phyloP scores from a whole-genome alignment of 306 rosid genomes.

The Hippophae tibetana region DNA sequence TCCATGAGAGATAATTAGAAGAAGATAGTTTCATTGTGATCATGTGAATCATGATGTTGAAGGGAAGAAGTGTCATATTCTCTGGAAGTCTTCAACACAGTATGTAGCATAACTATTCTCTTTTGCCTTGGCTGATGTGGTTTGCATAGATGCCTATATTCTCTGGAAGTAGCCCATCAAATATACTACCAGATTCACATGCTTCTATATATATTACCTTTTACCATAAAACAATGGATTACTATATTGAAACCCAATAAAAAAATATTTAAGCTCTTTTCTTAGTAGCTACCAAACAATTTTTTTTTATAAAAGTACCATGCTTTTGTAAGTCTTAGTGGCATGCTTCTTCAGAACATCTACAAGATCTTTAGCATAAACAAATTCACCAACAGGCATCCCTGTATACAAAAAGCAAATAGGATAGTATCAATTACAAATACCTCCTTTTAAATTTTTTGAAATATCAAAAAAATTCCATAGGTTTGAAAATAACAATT shows the following conservation, averaged over 20 bases:
- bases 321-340: constrained; percentile 33
- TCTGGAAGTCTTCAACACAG: constrained; percentile 19
- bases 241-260: too few relatives aligned
- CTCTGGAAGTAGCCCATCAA: constrained; percentile 50
- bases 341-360: constrained; percentile 42
- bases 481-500: background rate
- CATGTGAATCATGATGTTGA: too few relatives aligned
- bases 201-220: constrained; percentile 61
- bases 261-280: background rate
- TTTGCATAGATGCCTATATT: constrained; percentile 35
- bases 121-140: constrained; percentile 33
- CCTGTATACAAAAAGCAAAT: constrained; percentile 15
- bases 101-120: constrained; percentile 40
- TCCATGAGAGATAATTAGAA: too few relatives aligned
- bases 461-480: background rate
- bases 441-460: background rate
- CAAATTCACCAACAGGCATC: constrained; percentile 12
- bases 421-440: too few relatives aligned
- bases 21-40: too few relatives aligned
- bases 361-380: constrained; percentile 32
- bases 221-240: background rate
- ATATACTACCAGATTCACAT: constrained; percentile 60
- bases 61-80: constrained; percentile 9
- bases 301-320: constrained; percentile 21
- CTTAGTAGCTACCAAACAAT: background rate